Conservation (phyloP, 768 basidiomycete species). For the Lactifluus rugatus region DNA sequence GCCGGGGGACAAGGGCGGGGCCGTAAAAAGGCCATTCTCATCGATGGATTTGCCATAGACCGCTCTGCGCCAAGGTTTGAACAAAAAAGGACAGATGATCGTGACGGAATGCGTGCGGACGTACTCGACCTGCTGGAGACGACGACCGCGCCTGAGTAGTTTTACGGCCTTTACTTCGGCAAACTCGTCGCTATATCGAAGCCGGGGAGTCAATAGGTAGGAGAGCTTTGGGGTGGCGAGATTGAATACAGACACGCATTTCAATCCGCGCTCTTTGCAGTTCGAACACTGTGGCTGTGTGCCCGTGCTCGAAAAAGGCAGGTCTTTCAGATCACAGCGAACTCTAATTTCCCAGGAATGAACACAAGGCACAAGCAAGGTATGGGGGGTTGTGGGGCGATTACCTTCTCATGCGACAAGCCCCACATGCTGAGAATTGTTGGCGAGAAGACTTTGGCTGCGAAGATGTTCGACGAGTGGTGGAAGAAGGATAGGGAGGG, state of each 20-base stretch:
- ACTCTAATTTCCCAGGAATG: constrained; percentile 42
- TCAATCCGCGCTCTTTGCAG: constrained; percentile 78
- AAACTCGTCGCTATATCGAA: constrained; percentile 66
- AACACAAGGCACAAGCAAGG: neutral
- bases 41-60: constrained; percentile 65
- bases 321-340: constrained; percentile 87
- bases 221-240: neutral
- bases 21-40: constrained; percentile 29
- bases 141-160: constrained; percentile 65
- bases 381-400: too few species aligned
- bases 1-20: constrained; percentile 35
- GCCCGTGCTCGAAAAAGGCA: constrained; percentile 39
- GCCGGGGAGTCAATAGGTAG: neutral
- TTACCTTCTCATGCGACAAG: constrained; percentile 82
- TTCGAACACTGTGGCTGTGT: constrained; percentile 64
- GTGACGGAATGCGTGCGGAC: constrained; percentile 25
- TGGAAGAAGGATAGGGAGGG: constrained; percentile 29
- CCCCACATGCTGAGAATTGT: constrained; percentile 90
- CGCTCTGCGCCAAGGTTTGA: constrained; percentile 37
- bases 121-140: constrained; percentile 78
- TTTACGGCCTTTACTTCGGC: constrained; percentile 88
- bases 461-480: constrained; percentile 24
- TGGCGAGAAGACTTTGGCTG: constrained; percentile 69
- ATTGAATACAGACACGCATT: constrained; percentile 75
- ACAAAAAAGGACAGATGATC: neutral